phyloP scores from a whole-genome alignment of 2,329 filamentous ascomycete species.

The Lachnellula subtilissima region DNA sequence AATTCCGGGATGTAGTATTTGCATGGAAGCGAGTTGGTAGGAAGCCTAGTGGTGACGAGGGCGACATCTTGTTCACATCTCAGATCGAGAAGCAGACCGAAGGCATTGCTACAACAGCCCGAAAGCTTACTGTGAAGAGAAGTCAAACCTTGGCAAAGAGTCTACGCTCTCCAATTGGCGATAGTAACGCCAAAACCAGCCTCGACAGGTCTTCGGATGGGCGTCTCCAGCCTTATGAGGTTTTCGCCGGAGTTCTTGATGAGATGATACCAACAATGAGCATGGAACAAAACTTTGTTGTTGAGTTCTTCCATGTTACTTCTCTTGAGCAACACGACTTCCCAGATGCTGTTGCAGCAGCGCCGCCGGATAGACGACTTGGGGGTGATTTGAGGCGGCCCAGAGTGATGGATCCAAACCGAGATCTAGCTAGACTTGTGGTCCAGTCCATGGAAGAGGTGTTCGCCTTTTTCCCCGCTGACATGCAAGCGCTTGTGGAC shows the following conservation, averaged over 20 bases:
- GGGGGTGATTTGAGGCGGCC: constrained; percentile 69
- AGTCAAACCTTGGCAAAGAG: constrained; percentile 80
- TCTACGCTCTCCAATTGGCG: constrained; percentile 62
- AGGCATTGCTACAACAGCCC: constrained; percentile 67
- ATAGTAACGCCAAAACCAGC: constrained; percentile 47
- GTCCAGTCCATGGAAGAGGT: constrained; percentile 86
- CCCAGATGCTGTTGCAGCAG: constrained; percentile 67
- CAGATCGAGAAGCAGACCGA: constrained; percentile 82
- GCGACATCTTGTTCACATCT: constrained; percentile 81
- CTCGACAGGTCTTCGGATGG: constrained; percentile 58
- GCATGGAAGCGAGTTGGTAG: constrained; percentile 76
- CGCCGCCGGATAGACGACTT: constrained; percentile 61
- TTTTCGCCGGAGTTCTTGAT: constrained; percentile 74
- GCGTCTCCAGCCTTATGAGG: constrained; percentile 70
- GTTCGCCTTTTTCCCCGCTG: constrained; percentile 74
- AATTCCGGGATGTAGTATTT: constrained; percentile 72
- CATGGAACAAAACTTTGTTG: constrained; percentile 93
- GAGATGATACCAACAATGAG: constrained; percentile 79
- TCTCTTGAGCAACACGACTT: constrained; percentile 80
- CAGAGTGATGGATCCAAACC: constrained; percentile 82
- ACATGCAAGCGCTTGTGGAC: constrained; percentile 74
- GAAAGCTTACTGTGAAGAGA: constrained; percentile 89
- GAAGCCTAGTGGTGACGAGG: constrained; percentile 71
- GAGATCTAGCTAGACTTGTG: constrained; percentile 77
- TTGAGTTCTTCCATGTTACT: constrained; percentile 96